Percentiles rank a stretch among this genome's conserved stretches.
These are phyloP conservation scores for Pachysandra terminalis DNA, from an alignment of 164 flowering plant genomes.

Conservation along the genomic window DNA sequence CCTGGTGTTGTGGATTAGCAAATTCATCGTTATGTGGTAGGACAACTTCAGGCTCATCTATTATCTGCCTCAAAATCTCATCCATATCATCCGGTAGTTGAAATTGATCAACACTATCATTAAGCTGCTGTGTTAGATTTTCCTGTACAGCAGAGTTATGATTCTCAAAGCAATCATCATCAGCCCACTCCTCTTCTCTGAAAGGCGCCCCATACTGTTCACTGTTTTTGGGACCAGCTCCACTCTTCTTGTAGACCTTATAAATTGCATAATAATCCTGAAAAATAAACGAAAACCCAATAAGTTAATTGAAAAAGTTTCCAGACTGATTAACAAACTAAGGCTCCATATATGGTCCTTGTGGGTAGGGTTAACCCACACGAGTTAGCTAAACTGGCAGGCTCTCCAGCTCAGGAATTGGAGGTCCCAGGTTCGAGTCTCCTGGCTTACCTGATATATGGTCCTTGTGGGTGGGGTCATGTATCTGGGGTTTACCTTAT, in stretches of 20 bases:
- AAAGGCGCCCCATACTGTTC: constrained; percentile 97
- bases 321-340: background rate
- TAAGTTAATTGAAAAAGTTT: background rate
- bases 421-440: no score
- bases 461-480: no score
- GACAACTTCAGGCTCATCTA: constrained; percentile 27
- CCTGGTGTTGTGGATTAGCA: constrained; percentile 28
- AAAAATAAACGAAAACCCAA: constrained; percentile 10
- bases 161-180: constrained; percentile 39
- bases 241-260: constrained; percentile 85
- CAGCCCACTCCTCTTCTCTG: constrained; percentile 85
- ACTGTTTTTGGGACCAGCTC: constrained; percentile 97
- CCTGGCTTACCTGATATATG: no score
- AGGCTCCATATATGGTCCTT: no score
- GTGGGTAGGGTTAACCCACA: no score
- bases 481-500: no score
- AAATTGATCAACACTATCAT: constrained; percentile 12
- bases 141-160: constrained; percentile 15
- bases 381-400: no score
- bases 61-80: constrained; percentile 24
- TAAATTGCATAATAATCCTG: constrained; percentile 80
- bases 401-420: no score
- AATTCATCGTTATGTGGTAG: constrained; percentile 18
- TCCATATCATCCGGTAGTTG: constrained; percentile 25
- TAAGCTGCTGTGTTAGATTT: constrained; percentile 12